Evolutionary conservation across 441 rosid species (phyloP).

Genomic region (Codiaeum variegatum): DNA sequence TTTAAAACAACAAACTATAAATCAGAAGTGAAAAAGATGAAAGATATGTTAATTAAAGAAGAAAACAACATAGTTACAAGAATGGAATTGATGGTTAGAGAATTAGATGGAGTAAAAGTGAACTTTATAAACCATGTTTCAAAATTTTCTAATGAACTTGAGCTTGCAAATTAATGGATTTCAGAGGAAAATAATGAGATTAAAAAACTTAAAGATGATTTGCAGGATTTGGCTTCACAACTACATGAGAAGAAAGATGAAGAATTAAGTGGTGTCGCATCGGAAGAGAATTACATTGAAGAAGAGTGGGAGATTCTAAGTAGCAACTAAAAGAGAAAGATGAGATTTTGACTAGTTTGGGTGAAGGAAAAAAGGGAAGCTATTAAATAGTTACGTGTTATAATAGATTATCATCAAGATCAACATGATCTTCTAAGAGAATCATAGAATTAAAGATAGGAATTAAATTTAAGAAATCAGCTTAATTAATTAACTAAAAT

Average conservation of each 20-base stretch:
- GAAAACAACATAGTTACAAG: slow-evolving; percentile 26
- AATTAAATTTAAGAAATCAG: slow-evolving; percentile 19
- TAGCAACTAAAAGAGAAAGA: slow-evolving; percentile 35
- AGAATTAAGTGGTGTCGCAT: slow-evolving; percentile 32
- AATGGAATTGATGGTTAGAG: slow-evolving; percentile 31
- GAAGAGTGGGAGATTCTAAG: slow-evolving; percentile 42
- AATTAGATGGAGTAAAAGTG: slow-evolving; percentile 33
- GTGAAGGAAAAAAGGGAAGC: slow-evolving; percentile 91
- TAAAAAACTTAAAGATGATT: slow-evolving; percentile 20
- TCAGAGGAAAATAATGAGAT: slow-evolving; percentile 31
- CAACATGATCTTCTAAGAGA: slow-evolving; percentile 44
- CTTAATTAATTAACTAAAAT: slow-evolving; percentile 8
- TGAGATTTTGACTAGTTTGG: slow-evolving; percentile 35
- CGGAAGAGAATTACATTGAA: slow-evolving; percentile 29
- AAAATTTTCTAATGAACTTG: slow-evolving; percentile 38
- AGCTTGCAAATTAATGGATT: slow-evolving; percentile 37
- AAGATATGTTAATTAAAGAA: slow-evolving; percentile 22
- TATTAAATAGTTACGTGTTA: slow-evolving; percentile 64
- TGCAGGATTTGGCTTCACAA: slow-evolving; percentile 24
- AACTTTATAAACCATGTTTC: slow-evolving; percentile 36
- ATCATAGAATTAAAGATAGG: slow-evolving; percentile 30
- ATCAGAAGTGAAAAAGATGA: slow-evolving; percentile 38
- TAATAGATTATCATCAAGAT: slow-evolving; percentile 51
- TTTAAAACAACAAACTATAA: slow-evolving; percentile 28
- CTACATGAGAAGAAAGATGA: slow-evolving; percentile 31